phyloP scores from a whole-genome alignment of 1,284 basidiomycete species.

The Trichosporon sp. region DNA sequence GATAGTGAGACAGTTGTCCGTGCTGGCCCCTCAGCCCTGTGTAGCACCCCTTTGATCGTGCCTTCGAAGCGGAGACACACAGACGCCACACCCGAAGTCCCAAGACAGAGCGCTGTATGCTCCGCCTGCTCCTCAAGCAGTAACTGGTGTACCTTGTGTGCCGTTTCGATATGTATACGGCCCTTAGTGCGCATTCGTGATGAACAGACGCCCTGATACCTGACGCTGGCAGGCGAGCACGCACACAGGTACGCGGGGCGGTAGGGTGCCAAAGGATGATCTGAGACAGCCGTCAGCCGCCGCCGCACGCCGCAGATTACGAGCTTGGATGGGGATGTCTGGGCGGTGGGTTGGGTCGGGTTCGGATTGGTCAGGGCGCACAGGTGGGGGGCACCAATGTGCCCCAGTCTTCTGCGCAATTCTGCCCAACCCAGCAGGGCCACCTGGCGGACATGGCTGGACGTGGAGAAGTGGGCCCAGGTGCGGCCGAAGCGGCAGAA shows the following conservation, averaged over 20 bases:
- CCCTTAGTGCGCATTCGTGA: background rate
- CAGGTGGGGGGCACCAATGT: constrained; percentile 12
- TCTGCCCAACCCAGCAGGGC: background rate
- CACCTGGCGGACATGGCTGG: background rate
- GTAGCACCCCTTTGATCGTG: background rate
- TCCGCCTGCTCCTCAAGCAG: background rate
- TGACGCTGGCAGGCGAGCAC: background rate
- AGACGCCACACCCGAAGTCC: constrained; percentile 3
- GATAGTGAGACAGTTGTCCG: background rate
- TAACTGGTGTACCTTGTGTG: background rate
- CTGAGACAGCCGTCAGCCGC: constrained; percentile 10
- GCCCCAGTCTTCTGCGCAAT: background rate
- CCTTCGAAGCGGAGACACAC: constrained; percentile 2
- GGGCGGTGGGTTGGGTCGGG: background rate
- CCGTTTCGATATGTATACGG: constrained; percentile 1
- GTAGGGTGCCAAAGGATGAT: background rate
- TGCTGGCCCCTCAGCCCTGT: background rate
- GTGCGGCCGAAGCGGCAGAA: background rate
- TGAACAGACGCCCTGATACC: too few relatives aligned
- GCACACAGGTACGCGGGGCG: background rate
- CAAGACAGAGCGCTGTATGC: background rate
- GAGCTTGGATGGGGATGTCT: background rate
- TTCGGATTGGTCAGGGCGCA: background rate
- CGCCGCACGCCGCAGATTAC: background rate
- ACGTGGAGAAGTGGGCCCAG: background rate